Percentiles rank a stretch among this genome's conserved stretches.
These are phyloP conservation scores for Pittosporum tobira DNA, from an alignment of 129 eudicot species.

Conservation along the genomic window DNA sequence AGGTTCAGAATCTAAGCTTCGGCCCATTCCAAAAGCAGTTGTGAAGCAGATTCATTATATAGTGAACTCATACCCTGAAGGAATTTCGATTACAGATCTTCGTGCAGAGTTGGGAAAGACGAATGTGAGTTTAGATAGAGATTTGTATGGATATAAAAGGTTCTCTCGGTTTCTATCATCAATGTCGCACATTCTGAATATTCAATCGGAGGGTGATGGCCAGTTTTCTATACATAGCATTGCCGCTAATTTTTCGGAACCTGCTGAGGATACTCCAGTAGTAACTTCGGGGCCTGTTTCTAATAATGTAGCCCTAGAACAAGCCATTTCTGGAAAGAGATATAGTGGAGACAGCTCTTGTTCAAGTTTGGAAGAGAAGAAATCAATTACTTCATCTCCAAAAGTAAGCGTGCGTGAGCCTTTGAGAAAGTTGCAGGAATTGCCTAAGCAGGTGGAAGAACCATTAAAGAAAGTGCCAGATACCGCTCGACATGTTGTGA, in stretches of 20 bases:
- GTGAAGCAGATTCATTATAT: slow-evolving; percentile 34
- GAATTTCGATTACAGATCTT: slow-evolving; percentile 44
- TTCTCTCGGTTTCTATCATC: slow-evolving; percentile 59
- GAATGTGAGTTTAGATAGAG: slow-evolving; percentile 41
- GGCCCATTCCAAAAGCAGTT: slow-evolving; percentile 53
- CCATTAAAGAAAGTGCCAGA: slow-evolving; percentile 6
- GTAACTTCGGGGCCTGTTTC: slow-evolving; percentile 9
- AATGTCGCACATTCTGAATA: slow-evolving; percentile 57
- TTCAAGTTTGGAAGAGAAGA: slow-evolving; percentile 16
- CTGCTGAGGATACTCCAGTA: slow-evolving; percentile 16
- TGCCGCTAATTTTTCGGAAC: slow-evolving; percentile 21
- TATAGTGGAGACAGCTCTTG: slow-evolving; percentile 17
- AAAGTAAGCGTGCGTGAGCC: slow-evolving; percentile 21
- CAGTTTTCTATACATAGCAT: slow-evolving; percentile 27
- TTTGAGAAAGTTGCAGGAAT: slow-evolving; percentile 20
- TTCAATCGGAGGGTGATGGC: slow-evolving; percentile 37
- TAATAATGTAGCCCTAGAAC: slow-evolving; percentile 17
- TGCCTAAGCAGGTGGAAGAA: slow-evolving; percentile 15
- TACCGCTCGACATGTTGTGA: slow-evolving; percentile 22
- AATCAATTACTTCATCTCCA: slow-evolving; percentile 16
- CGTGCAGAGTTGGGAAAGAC: slow-evolving; percentile 40
- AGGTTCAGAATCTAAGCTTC: slow-evolving; percentile 29
- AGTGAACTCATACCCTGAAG: slow-evolving; percentile 46
- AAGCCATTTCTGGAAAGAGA: slow-evolving; percentile 12
- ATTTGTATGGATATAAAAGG: slow-evolving; percentile 59